Percentiles rank a stretch among this genome's conserved stretches.
These are phyloP conservation scores for Talaromyces sp. DNA, from an alignment of 2,329 filamentous ascomycete genomes.

Conservation along the genomic window DNA sequence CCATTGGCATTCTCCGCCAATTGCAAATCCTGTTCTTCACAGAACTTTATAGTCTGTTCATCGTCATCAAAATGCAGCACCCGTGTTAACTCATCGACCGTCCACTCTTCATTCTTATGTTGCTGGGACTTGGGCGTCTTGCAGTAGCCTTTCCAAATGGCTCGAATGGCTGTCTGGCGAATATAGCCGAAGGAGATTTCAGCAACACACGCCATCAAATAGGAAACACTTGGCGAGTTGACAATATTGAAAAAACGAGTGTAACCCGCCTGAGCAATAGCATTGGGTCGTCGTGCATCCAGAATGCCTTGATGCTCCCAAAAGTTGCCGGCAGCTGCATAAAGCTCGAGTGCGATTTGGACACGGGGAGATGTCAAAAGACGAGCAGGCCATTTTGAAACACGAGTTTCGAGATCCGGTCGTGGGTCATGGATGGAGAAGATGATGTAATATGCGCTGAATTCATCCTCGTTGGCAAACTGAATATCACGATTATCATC, in stretches of 20 bases:
- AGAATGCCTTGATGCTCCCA: conserved; percentile 56
- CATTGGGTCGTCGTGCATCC: conserved; percentile 51
- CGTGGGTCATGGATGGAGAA: conserved; percentile 57
- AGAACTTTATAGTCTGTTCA: conserved; percentile 58
- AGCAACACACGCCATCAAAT: conserved; percentile 65
- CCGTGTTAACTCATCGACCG: conserved; percentile 53
- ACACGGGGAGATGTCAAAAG: conserved; percentile 57
- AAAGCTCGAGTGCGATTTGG: conserved; percentile 59
- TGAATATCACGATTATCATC: conserved; percentile 55
- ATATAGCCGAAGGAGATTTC: conserved; percentile 65
- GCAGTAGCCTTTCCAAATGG: conserved; percentile 58
- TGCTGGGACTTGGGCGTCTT: conserved; percentile 51
- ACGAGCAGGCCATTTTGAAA: conserved; percentile 58
- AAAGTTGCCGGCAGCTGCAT: conserved; percentile 58
- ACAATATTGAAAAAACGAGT: conserved; percentile 61
- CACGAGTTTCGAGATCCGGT: conserved; percentile 60
- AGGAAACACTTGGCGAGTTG: conserved; percentile 58
- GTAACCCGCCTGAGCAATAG: conserved; percentile 62
- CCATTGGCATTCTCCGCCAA: conserved; percentile 52
- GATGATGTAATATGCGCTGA: conserved; percentile 64
- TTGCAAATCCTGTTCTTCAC: conserved; percentile 55
- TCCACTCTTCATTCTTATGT: conserved; percentile 59
- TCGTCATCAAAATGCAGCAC: conserved; percentile 60
- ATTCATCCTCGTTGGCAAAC: conserved; percentile 65
- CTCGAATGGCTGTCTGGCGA: conserved; percentile 58